phyloP scores from a whole-genome alignment of 1,139 yeast species.

The Pichia cactophila region DNA sequence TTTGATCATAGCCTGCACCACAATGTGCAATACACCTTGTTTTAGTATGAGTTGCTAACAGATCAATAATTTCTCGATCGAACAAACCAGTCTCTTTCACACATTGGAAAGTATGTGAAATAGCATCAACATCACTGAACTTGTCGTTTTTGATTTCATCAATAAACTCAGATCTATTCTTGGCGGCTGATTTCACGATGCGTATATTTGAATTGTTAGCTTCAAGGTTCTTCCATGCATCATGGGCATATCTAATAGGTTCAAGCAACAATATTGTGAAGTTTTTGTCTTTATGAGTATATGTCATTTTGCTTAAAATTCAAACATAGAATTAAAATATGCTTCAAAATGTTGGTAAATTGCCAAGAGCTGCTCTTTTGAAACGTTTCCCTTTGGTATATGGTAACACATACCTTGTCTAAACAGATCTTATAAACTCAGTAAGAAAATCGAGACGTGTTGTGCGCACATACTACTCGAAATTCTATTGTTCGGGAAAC shows the following conservation, averaged over 20 bases:
- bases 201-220: conserved; percentile 38
- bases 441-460: too few species aligned
- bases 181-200: conserved; percentile 23
- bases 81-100: conserved; percentile 56
- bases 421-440: too few species aligned
- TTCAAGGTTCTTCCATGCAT: conserved; percentile 48
- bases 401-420: too few species aligned
- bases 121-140: conserved; percentile 40
- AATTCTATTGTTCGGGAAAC: too few species aligned
- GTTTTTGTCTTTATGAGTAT: conserved; percentile 21
- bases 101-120: conserved; percentile 32
- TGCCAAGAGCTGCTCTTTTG: too few species aligned
- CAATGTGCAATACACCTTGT: conserved; percentile 64
- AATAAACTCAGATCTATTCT: conserved; percentile 42
- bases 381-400: too few species aligned
- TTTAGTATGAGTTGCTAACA: conserved; percentile 43
- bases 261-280: conserved; percentile 59
- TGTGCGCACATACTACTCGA: too few species aligned
- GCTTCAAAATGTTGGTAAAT: too few species aligned
- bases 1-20: conserved; percentile 93
- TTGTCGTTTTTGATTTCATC: conserved; percentile 41
- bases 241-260: conserved; percentile 41
- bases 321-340: too few species aligned
- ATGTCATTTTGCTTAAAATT: conserved; percentile 1
- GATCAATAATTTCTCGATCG: conserved; percentile 59